These are phyloP conservation scores for Cytidiella melzeri DNA, from an alignment of 768 basidiomycete species.

Conservation along the genomic window DNA sequence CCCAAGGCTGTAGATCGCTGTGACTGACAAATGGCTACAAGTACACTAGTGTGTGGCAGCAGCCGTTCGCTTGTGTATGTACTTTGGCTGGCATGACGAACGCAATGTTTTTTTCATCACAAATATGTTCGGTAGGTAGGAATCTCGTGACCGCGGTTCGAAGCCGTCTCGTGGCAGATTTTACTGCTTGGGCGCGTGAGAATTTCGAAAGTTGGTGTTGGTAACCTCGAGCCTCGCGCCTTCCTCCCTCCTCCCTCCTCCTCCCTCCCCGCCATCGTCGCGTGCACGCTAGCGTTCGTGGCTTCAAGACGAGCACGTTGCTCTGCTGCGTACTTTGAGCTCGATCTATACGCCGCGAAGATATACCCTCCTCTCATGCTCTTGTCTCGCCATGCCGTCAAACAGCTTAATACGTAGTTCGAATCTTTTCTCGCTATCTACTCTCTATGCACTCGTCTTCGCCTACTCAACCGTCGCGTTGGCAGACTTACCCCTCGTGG, in stretches of 20 bases:
- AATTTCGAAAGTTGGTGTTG: neutral
- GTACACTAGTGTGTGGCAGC: no score
- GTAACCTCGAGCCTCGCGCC: neutral
- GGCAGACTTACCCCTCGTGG: conserved; percentile 22
- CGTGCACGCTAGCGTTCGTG: neutral
- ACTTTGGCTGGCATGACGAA: no score
- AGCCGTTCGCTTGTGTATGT: no score
- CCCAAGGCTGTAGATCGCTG: no score
- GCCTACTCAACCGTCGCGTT: conserved; percentile 20
- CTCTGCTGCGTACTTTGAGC: neutral
- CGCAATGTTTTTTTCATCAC: no score
- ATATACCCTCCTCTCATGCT: neutral
- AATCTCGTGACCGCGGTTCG: neutral
- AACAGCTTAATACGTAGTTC: neutral
- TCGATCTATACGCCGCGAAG: neutral
- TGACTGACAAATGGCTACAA: no score
- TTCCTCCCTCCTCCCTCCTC: neutral
- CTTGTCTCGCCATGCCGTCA: neutral
- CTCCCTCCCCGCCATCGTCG: neutral
- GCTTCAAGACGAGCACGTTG: neutral
- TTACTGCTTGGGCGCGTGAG: neutral
- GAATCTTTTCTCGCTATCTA: neutral
- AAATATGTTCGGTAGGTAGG: no score
- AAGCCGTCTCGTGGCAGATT: neutral
- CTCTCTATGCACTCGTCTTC: neutral